A percentile compares a stretch with the other conserved stretches of the same genome.
Conservation (phyloP, 148 eudicot genomes). For the Rhododendron molle region DNA sequence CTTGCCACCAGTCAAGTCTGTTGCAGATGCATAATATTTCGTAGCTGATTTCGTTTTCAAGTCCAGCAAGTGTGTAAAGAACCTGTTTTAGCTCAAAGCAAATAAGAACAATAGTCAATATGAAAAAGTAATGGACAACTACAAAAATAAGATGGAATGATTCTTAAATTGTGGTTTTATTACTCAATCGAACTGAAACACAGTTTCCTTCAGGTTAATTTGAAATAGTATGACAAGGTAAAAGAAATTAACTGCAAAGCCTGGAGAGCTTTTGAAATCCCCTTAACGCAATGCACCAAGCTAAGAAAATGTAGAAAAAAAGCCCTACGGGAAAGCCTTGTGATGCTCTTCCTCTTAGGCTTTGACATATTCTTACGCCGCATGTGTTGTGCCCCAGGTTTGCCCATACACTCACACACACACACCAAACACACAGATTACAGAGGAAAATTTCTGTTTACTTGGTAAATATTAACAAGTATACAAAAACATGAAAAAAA, state of each 20-base stretch:
- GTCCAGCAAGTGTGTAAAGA: conserved; percentile 90
- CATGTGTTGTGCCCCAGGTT: no score
- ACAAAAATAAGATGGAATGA: not conserved
- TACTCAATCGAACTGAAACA: not conserved
- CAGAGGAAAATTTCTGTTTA: no score
- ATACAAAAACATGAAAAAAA: no score
- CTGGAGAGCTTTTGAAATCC: no score
- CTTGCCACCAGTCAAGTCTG: conserved; percentile 83
- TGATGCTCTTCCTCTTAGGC: not conserved
- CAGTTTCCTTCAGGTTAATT: not conserved
- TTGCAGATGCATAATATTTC: conserved; percentile 86
- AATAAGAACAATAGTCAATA: not conserved
- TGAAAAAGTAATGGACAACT: not conserved
- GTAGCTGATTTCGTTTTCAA: conserved; percentile 81
- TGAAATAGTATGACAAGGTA: not conserved
- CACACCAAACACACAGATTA: no score
- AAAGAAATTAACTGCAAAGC: not conserved
- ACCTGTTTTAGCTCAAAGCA: conserved; percentile 38
- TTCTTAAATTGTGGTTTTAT: not conserved
- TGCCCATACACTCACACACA: no score
- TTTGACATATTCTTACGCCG: not conserved
- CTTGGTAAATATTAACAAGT: no score
- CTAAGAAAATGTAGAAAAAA: not conserved
- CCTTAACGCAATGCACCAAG: not conserved
- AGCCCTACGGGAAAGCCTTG: not conserved